A percentile compares a stretch with the other conserved stretches of the same genome.
Conservation (phyloP, 208 protist genomes). For the Herpetomonas tarakana region DNA sequence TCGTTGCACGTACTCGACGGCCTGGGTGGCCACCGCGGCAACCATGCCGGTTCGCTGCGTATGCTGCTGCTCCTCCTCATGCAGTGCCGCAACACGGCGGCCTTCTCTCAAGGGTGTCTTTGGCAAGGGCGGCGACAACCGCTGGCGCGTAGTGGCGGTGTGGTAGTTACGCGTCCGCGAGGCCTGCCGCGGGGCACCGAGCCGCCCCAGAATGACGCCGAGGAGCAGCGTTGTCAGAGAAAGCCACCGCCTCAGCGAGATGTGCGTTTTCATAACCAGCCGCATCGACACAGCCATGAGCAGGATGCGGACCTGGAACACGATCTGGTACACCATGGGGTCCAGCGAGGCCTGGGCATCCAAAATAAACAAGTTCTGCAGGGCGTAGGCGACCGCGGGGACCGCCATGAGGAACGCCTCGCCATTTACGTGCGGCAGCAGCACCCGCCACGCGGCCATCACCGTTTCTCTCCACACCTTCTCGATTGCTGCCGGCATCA, state of each 20-base stretch:
- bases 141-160: background rate
- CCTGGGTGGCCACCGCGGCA: background rate
- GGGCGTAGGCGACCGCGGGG: background rate
- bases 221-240: background rate
- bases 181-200: background rate
- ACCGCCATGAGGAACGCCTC: conserved; percentile 1
- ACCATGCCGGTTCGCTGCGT: background rate
- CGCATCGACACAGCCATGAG: background rate
- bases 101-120: too few relatives aligned
- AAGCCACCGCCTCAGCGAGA: background rate
- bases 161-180: background rate
- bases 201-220: background rate
- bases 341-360: background rate
- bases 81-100: too few relatives aligned
- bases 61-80: too few relatives aligned
- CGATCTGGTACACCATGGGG: background rate
- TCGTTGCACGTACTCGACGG: background rate
- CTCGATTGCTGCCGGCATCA: too few relatives aligned
- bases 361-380: background rate
- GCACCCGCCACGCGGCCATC: too few relatives aligned
- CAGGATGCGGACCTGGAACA: background rate
- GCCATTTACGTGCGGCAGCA: background rate
- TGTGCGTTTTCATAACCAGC: background rate
- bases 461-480: too few relatives aligned
- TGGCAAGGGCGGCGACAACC: too few relatives aligned